Evolutionary conservation across 192 early-diverging fungal genomes (phyloP), one percentile per base, ranked within the genome.

Genomic region (Haplosporangium gracile): DNA sequence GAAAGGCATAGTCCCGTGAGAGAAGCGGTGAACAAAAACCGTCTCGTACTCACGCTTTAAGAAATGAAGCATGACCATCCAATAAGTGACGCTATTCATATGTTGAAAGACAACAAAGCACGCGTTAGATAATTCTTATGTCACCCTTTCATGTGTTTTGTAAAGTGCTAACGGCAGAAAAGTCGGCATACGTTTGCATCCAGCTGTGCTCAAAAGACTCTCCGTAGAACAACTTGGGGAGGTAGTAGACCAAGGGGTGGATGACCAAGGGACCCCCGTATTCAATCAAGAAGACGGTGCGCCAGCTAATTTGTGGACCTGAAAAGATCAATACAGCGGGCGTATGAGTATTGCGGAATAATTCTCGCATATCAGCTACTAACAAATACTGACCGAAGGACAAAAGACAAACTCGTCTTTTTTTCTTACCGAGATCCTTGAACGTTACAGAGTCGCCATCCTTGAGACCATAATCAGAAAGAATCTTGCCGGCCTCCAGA

Each of bases 1-100:
- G 76, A 97, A 90, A n/a, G 98, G 98, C 98, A 99, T 99, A 13
- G 97, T 98, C 39, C 95, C 96, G 82, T 97, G 95, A 51, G 94
- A 95, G 88, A 98, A 98, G 32, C 96, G 94, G 83, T 99, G 97
- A 40, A 98, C 94, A 92, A 96, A 97, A 4, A 96, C 74, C 5
- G 98, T 98, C 82, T 99, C 98, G 60, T 94, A 92, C 89, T 98
- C 97, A 32, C 98, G 95, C 90, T 99, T 98, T 79, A 95, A 75
- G 85, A 98, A 99, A 83, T 98, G 98, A 24, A 93, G 81, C 90
- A 97, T 93, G 74, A 94, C 88, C 87, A 98, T 80, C 43, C 90
- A 70, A 76, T 93, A 95, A 8, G 93, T 91, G 47, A 92, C 88
- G 26, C 94, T 97, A 88, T 36, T 42, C 3, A 18, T 29, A 57